phyloP scores from a whole-genome alignment of 306 rosid species.

The Hippophae rhamnoides region DNA sequence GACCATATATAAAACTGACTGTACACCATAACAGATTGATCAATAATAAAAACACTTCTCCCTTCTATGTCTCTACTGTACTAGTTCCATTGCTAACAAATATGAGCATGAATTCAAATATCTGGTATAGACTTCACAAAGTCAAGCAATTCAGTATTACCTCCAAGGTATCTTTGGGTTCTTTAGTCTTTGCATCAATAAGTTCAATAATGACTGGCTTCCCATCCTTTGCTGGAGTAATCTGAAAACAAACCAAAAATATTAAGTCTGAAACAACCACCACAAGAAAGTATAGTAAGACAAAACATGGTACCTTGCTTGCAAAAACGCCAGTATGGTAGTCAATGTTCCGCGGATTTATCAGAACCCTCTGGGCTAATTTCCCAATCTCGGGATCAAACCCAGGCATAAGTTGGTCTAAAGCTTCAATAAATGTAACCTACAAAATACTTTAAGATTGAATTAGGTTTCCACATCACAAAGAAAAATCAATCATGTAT shows the following conservation, averaged over 20 bases:
- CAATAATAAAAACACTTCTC: no score
- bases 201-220: conserved; percentile 88
- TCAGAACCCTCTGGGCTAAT: conserved; percentile 90
- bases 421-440: conserved; percentile 96
- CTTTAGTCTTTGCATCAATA: conserved; percentile 92
- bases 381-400: conserved; percentile 99
- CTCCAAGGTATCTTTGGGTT: conserved; percentile 87
- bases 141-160: conserved; percentile 25
- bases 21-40: no score
- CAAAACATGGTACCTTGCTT: conserved; percentile 52
- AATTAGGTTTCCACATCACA: conserved; percentile 9
- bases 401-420: conserved; percentile 99
- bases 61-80: no score
- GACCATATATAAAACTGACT: no score
- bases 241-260: conserved; percentile 32
- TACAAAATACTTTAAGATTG: conserved; percentile 25
- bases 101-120: not conserved
- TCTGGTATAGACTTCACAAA: not conserved
- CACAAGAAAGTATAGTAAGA: conserved; percentile 10
- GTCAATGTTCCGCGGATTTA: conserved; percentile 85
- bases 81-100: not conserved
- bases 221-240: conserved; percentile 97
- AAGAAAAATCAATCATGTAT: not conserved
- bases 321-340: conserved; percentile 96
- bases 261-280: conserved; percentile 11